Percentiles rank a stretch among this genome's conserved stretches.
Conservation (phyloP, 169 alveolate species). For the Theileria luwenshuni region DNA sequence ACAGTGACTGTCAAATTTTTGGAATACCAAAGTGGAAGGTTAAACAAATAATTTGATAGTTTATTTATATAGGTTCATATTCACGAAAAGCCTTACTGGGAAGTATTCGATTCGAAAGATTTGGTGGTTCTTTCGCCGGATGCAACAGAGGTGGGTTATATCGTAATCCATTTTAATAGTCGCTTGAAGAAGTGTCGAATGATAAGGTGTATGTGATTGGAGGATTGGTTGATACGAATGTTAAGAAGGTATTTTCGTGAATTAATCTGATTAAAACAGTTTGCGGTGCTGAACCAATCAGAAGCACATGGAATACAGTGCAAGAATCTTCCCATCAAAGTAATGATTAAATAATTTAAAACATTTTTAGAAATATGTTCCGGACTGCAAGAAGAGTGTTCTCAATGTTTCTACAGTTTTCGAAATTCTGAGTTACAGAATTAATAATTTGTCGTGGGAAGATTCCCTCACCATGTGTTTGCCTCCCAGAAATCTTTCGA, state of each 20-base stretch:
- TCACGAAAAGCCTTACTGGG: constrained; percentile 50
- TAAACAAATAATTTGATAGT: not conserved
- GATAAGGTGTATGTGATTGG: constrained; percentile 63
- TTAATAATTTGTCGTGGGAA: constrained; percentile 56
- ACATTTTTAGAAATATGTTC: constrained; percentile 49
- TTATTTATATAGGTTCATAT: constrained; percentile 31
- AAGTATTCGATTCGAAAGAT: constrained; percentile 31
- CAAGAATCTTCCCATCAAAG: constrained; percentile 52
- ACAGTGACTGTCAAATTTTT: constrained; percentile 28
- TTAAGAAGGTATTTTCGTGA: constrained; percentile 23
- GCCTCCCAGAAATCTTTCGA: constrained; percentile 25
- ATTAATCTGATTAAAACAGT: constrained; percentile 13
- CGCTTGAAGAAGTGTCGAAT: constrained; percentile 36
- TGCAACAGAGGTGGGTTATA: constrained; percentile 33
- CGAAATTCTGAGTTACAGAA: constrained; percentile 48
- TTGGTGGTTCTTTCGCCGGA: constrained; percentile 66
- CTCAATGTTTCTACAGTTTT: constrained; percentile 59
- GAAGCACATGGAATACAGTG: constrained; percentile 27
- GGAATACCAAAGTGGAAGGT: constrained; percentile 61
- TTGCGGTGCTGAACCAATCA: constrained; percentile 31
- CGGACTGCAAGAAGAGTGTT: constrained; percentile 56
- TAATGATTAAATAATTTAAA: not conserved
- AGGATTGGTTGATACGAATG: constrained; percentile 63
- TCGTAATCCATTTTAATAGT: not conserved
- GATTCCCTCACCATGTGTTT: constrained; percentile 51